Base-by-base conservation (phyloP, 352 stramenopile genomes). In the Pythium rishiriense region DNA sequence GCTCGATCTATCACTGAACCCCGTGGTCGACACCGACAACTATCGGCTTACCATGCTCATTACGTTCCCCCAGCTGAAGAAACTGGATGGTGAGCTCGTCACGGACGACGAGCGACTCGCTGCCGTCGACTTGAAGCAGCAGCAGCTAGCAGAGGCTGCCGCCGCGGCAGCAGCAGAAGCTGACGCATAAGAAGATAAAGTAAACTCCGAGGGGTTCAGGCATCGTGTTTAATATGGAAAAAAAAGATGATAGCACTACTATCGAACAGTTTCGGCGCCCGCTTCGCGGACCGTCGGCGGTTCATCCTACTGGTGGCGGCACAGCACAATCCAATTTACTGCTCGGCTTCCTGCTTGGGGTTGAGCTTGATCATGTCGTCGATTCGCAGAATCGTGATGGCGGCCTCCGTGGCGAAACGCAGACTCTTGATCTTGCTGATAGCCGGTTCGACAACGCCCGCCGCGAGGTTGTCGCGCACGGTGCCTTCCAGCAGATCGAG, bases 391-490 rank as follows among this genome's bases (percentile, higher is more conserved):
- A 99, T 99, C 35, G 97, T 99, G 81, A 99, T 99, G 47, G 97
- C 97, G 35, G 97, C 97, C 68, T 99, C 98, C 6, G 97, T 99
- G 21, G 98, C 98, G 85, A 99, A 99, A 68, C 97, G 87, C 64
- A 99, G 80, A 74, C 89, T 98, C 83, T 99, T 99, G 79, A 99
- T 98, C 87, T 99, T 99, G 70, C 94, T 99, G 68, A 99, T 99
- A 58, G 98, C 97, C 21, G 98, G 98, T 85, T 99, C 98, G 17
- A 99, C 89, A n/a, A 99, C 97, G 61, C 97, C 97, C 22, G 91
- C 94, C 24, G 83, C 83, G 37, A 99, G 83, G 79, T 99, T 99
- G 81, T 99, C 83, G 54, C 94, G 87, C 61, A 99, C 96, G 31
- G 78, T 83, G 49, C 98, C 98, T 29, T 98, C 83, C 5, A 99